phyloP scores from a whole-genome alignment of 176 grass and related monocot genomes.

The Hordeum marinum region DNA sequence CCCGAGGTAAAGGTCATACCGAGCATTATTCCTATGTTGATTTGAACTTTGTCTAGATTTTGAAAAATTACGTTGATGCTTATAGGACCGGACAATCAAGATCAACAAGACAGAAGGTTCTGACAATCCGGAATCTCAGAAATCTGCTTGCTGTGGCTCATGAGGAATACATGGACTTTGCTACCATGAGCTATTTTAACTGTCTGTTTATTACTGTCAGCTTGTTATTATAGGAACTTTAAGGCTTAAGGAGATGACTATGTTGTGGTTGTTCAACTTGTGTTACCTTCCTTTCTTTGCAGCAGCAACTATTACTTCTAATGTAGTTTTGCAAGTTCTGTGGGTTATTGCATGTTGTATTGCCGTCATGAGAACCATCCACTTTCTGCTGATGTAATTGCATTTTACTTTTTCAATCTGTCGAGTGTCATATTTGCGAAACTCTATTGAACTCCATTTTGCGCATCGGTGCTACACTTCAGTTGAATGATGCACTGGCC shows the following conservation, averaged over 20 bases:
- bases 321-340: constrained; percentile 10
- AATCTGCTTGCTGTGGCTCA: constrained; percentile 59
- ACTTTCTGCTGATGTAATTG: neutral
- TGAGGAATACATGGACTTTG: constrained; percentile 33
- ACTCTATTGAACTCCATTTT: neutral
- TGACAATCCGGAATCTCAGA: constrained; percentile 20
- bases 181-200: constrained; percentile 27
- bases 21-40: neutral
- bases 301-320: constrained; percentile 23
- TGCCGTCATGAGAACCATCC: neutral
- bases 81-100: constrained; percentile 51
- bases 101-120: constrained; percentile 47
- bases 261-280: constrained; percentile 25
- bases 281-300: constrained; percentile 34
- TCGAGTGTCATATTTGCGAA: neutral
- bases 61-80: constrained; percentile 6
- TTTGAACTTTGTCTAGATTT: constrained; percentile 4
- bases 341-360: neutral
- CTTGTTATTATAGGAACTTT: constrained; percentile 43
- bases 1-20: constrained; percentile 46
- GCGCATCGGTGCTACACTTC: neutral
- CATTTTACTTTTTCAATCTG: constrained; percentile 10
- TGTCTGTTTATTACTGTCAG: constrained; percentile 23
- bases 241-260: constrained; percentile 3
- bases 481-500: neutral